Base-by-base conservation (phyloP, 169 alveolate genomes). In the Plasmodium gallinaceum region DNA sequence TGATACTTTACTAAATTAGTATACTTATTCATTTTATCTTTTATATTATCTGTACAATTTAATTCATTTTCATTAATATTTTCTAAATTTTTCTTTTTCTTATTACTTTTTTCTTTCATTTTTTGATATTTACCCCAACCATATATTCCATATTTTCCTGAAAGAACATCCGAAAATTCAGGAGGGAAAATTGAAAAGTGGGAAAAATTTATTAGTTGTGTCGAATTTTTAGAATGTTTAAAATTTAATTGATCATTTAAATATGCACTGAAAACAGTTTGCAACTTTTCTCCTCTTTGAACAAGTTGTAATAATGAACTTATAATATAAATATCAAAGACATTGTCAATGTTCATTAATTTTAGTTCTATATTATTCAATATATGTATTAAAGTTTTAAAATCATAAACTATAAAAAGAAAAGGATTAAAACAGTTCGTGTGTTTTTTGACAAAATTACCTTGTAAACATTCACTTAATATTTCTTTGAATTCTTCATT, bases 221-320 rank as follows among this genome's bases (percentile, higher is more conserved):
- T 52, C 22, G 18, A n/a, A 14, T 18, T 16, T 14, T 16, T 57
- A 37, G 14, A n/a, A 58, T 45, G 8, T 12, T 10, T 10, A 39
- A 52, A 7, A n/a, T 24, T 54, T 9, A 14, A 7, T 12, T 71
- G 46, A 26, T 42, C 78, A 14, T 39, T 51, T 24, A 61, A 42
- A 43, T 64, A 70, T 20, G 18, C 88, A 73, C 32, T 52, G 58
- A 73, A 73, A 18, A 76, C 86, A 39, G 72, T 88, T 61, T 88
- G 93, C 22, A 88, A 51, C 45, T 76, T 75, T 22, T 74, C 89
- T 14, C 89, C 93, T 68, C 93, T 71, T 74, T 88, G 93, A 14
- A 73, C 88, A 6, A 88, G 57, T 61, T 88, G 93, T 58, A 88
- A 22, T 73, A 88, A 46, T 8, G 88, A 43, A 37, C 88, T 68